Evolutionary conservation across 2,329 filamentous ascomycete species (phyloP).

Genomic region (Aureobasidium sp.): DNA sequence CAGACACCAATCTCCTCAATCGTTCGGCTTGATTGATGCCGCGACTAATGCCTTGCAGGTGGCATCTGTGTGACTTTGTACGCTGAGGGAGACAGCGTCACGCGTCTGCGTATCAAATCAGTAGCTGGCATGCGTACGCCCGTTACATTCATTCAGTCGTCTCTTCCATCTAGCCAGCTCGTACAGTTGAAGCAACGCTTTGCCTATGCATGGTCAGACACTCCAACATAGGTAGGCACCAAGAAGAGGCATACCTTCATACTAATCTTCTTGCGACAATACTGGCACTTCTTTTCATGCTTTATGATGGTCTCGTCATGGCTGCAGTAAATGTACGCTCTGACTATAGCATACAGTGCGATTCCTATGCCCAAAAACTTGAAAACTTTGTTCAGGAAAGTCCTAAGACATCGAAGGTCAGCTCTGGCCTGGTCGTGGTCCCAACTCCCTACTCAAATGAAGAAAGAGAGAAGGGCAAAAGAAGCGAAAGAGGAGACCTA

Average conservation of each 20-base stretch:
- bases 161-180: slow-evolving; percentile 49
- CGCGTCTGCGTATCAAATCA: background rate
- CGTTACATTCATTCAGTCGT: slow-evolving; percentile 27
- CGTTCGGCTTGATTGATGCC: background rate
- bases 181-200: slow-evolving; percentile 49
- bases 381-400: slow-evolving; percentile 56
- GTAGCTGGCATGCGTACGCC: background rate
- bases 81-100: background rate
- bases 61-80: background rate
- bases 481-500: slow-evolving; percentile 19
- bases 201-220: slow-evolving; percentile 42
- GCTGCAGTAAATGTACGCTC: slow-evolving; percentile 48
- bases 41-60: background rate
- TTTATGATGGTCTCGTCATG: slow-evolving; percentile 63
- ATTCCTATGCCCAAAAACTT: slow-evolving; percentile 60
- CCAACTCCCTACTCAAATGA: background rate
- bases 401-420: background rate
- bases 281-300: slow-evolving; percentile 59
- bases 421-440: background rate
- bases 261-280: slow-evolving; percentile 55
- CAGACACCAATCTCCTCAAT: background rate
- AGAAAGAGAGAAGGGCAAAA: background rate
- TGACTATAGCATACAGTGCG: slow-evolving; percentile 56
- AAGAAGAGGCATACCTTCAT: background rate
- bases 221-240: no score